Percentiles rank a stretch among this genome's conserved stretches.
Conservation (phyloP, 345 rosid genomes). For the Zanthoxylum bungeanum region DNA sequence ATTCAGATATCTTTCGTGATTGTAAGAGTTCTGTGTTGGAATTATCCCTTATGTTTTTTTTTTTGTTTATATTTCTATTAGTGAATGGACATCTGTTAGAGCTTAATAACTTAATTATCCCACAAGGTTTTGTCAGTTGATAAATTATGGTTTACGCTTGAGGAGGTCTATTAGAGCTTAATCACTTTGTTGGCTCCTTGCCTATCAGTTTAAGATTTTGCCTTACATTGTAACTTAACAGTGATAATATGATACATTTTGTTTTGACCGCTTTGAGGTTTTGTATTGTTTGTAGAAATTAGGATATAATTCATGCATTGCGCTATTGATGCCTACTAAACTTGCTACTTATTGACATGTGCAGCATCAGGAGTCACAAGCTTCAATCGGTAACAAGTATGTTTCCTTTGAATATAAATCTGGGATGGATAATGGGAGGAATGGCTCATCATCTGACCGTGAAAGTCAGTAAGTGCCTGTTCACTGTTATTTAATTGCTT, state of each 20-base stretch:
- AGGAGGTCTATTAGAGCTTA: not conserved
- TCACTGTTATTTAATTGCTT: conserved; percentile 2
- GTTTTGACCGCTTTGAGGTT: not conserved
- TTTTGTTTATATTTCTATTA: too few species aligned
- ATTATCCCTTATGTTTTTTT: too few species aligned
- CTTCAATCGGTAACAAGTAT: conserved; percentile 76
- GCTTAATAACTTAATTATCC: too few species aligned
- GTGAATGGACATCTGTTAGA: too few species aligned
- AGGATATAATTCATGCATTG: conserved; percentile 7
- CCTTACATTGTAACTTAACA: not conserved
- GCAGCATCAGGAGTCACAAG: conserved; percentile 92
- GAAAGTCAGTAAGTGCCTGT: conserved; percentile 93
- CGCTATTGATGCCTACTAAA: conserved; percentile 11
- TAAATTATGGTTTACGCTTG: not conserved
- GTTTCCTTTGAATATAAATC: conserved; percentile 91
- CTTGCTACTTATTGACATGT: conserved; percentile 22
- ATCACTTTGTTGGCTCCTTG: not conserved
- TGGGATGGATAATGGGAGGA: conserved; percentile 88
- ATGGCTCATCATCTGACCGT: conserved; percentile 90
- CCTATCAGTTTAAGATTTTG: not conserved
- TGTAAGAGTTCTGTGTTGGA: too few species aligned
- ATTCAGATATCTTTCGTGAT: too few species aligned
- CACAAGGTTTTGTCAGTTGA: too few species aligned
- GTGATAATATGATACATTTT: not conserved
- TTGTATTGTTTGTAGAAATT: not conserved